Base-by-base conservation (phyloP, 2,329 filamentous ascomycete species). In the Diaporthe sp. region DNA sequence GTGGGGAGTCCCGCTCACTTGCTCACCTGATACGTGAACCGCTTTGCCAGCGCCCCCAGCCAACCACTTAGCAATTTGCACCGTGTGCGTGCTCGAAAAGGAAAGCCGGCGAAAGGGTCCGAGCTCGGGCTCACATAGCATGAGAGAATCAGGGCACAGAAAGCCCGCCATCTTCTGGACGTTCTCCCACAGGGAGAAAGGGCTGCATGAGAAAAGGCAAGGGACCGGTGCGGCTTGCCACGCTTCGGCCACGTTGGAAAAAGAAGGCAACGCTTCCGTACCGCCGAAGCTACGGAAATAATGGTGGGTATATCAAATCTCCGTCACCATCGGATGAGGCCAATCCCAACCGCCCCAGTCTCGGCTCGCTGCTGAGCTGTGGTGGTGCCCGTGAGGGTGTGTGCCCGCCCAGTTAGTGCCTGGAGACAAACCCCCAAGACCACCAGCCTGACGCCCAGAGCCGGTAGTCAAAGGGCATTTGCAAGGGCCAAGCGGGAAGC, bases 221-320 rank as follows among this genome's bases (percentile, higher is more conserved):
- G 39, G 53, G 53, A 17, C 70, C 55, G 42, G 22, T 51, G 37
- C 34, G 57, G 22, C 31, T 62, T 55, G 28, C 53, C 71, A 53
- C 58, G 71, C 71, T 46, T 55, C 58, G 44, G 58, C 58, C 71
- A 73, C 46, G 58, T 60, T 58, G 39, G 57, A 31, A 39, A 19
- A 39, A 17, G 31, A 68, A 17, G 31, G 65, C 49, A 39, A 70
- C n/a, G 51, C 17, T 22, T 44, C 58, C 58, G 37, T 65, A n/a
- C 49, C 37, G 58, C 71, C 71, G 46, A 65, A 65, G 37, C 34
- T 34, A 55, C 71, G 58, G 46, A n/a, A 49, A 57, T 55, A 60
- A 25, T 28, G 71, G 71, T 65, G 46, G 58, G 71, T 65, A 73
- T 73, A 73, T 65, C 37, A 57, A 37, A 62, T 31, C 71, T 73